Percentiles rank a stretch among this genome's conserved stretches.
Evolutionary conservation across 1,284 basidiomycete species (phyloP).

Genomic region (Psilocybe mexicana): DNA sequence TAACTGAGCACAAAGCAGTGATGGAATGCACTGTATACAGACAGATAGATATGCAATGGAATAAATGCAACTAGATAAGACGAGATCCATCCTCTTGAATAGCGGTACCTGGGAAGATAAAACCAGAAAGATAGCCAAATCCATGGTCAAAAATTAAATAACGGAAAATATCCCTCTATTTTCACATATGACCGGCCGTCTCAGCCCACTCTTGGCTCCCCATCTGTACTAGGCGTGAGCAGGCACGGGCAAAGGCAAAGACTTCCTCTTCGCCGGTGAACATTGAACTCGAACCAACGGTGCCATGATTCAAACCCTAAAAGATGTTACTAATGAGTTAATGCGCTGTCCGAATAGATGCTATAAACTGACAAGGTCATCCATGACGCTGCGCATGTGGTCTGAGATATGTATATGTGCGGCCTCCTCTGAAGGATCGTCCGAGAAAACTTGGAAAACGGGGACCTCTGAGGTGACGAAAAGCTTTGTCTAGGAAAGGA

Average conservation of each 20-base stretch:
- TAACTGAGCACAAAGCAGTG: background rate
- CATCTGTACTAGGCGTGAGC: slow-evolving; percentile 90
- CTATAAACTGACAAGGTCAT: slow-evolving; percentile 69
- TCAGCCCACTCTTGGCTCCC: slow-evolving; percentile 85
- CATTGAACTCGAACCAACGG: slow-evolving; percentile 81
- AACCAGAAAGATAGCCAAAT: background rate
- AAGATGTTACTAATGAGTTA: slow-evolving; percentile 6
- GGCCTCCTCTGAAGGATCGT: slow-evolving; percentile 48
- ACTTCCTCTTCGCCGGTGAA: slow-evolving; percentile 94
- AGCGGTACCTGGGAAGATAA: background rate
- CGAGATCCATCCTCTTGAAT: background rate
- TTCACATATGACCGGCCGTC: slow-evolving; percentile 43
- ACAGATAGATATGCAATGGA: background rate
- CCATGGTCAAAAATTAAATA: background rate
- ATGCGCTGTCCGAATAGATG: background rate
- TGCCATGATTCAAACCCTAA: slow-evolving; percentile 70
- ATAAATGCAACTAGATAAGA: background rate
- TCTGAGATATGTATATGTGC: slow-evolving; percentile 54
- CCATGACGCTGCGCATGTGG: slow-evolving; percentile 88
- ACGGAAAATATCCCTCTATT: background rate
- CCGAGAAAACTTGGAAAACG: slow-evolving; percentile 85
- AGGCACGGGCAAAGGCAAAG: slow-evolving; percentile 93
- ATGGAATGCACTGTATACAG: background rate
- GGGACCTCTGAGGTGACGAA: slow-evolving; percentile 91
- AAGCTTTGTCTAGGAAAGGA: slow-evolving; percentile 68